These are phyloP conservation scores for Leccinellum luteum DNA, from an alignment of 768 basidiomycete genomes.

Conservation along the genomic window DNA sequence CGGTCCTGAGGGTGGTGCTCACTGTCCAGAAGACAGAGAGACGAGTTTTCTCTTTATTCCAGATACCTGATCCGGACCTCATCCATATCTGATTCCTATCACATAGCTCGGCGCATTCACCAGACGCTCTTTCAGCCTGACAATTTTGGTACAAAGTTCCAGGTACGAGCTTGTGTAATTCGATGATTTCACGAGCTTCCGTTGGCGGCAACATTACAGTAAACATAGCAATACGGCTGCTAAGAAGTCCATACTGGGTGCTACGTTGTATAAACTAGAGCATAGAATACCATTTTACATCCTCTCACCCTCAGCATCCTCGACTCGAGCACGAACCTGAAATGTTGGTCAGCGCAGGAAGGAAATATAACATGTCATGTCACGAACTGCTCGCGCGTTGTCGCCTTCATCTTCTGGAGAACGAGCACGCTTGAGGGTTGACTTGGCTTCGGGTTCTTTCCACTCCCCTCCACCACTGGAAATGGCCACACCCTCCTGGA, in stretches of 20 bases:
- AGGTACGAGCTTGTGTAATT: conserved; percentile 48
- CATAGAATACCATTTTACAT: conserved; percentile 47
- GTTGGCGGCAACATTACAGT: conserved; percentile 9
- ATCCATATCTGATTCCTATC: conserved; percentile 65
- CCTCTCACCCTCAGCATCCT: conserved; percentile 64
- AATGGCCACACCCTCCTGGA: conserved; percentile 74
- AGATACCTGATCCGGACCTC: conserved; percentile 55
- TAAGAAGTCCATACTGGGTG: conserved; percentile 14
- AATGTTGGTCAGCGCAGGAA: conserved; percentile 8
- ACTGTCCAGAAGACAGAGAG: conserved; percentile 31
- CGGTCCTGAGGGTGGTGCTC: neutral
- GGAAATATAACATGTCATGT: neutral
- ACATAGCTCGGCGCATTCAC: conserved; percentile 61
- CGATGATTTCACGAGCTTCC: conserved; percentile 35
- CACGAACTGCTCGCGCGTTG: conserved; percentile 50
- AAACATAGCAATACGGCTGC: conserved; percentile 12
- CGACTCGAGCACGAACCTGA: conserved; percentile 59
- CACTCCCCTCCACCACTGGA: conserved; percentile 85
- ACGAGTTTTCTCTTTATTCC: conserved; percentile 44
- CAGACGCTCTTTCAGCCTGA: conserved; percentile 47
- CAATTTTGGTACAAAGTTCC: conserved; percentile 37
- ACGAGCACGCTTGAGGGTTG: conserved; percentile 62
- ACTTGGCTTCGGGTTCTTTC: conserved; percentile 60
- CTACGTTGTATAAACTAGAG: conserved; percentile 23
- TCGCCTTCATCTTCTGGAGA: conserved; percentile 81